A percentile compares a stretch with the other conserved stretches of the same genome.
Conservation (phyloP, 202 grass and related monocot species). For the Setaria viridis region DNA sequence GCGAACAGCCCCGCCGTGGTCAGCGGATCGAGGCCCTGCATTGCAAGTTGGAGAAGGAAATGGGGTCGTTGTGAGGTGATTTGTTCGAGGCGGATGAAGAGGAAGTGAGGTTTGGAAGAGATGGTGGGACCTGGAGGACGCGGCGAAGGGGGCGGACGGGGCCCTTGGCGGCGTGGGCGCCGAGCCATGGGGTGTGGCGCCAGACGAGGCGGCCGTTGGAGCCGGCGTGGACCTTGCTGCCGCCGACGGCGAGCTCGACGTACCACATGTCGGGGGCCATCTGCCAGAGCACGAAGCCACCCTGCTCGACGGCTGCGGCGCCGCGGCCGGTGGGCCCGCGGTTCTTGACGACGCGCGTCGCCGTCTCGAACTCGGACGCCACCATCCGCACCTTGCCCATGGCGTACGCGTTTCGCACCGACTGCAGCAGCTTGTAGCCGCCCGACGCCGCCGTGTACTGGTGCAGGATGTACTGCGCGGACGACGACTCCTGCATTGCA, state of each 20-base stretch:
- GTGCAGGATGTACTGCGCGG: slow-evolving; percentile 97
- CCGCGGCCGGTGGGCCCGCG: slow-evolving; percentile 66
- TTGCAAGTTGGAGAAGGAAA: not conserved
- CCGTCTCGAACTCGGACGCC: slow-evolving; percentile 97
- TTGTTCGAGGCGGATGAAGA: not conserved
- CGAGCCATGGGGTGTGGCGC: slow-evolving; percentile 99
- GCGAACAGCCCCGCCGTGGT: slow-evolving; percentile 84
- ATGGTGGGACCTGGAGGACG: slow-evolving; percentile 69
- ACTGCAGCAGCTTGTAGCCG: slow-evolving; percentile 69
- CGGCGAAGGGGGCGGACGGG: slow-evolving; percentile 89
- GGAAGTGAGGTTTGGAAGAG: not conserved
- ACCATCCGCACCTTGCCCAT: slow-evolving; percentile 99
- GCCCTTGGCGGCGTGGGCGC: slow-evolving; percentile 94
- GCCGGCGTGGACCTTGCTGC: slow-evolving; percentile 94
- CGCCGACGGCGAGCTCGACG: slow-evolving; percentile 94
- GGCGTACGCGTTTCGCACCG: slow-evolving; percentile 85
- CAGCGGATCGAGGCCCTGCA: slow-evolving; percentile 88
- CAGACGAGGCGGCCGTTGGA: slow-evolving; percentile 95
- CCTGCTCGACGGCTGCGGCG: slow-evolving; percentile 72
- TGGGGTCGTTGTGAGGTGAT: slow-evolving; percentile 3
- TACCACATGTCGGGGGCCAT: slow-evolving; percentile 99
- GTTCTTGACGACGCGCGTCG: slow-evolving; percentile 91
- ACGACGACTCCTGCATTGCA: slow-evolving; percentile 77
- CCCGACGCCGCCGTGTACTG: slow-evolving; percentile 98
- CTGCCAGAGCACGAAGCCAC: slow-evolving; percentile 96